Base-by-base conservation (phyloP, 257 asterid genomes). In the Gentiana straminea region DNA sequence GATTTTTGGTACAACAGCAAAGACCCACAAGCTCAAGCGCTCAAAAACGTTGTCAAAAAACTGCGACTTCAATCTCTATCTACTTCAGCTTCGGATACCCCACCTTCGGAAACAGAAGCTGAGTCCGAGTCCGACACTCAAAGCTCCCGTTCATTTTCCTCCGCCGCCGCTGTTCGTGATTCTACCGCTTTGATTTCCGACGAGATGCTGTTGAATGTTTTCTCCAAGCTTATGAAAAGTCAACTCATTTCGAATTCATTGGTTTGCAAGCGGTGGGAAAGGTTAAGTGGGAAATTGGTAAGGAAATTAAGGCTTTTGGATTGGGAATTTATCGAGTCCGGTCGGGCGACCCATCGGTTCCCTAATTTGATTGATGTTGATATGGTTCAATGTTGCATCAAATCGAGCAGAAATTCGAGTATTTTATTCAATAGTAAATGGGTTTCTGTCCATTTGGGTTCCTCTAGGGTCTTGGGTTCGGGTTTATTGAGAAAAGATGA, bases 311-410 rank as follows among this genome's bases (percentile, higher is more conserved):
- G 64, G 86, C 59, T 91, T 24, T 60, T 79, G 66, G 95, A 91
- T 59, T 91, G 98, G 98, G 98, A 84, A 56, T 87, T 84, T 69
- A 53, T 91, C 62, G 93, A 87, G 54, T 91, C 95, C 24, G 98
- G 97, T 62, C 85, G 95, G 75, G 70, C 80, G 11, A 59, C 64
- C 56, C 81, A 64, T 60, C 72, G 98, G 58, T 91, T 87, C 62
- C 95, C 96, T 0, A 73, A 89, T 69, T 76, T 91, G 67, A 64
- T 75, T 35, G 89, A 91, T 57, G 70, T 87, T 51, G 81, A 80
- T 59, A 52, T 86, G 43, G 79, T 67, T 51, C 78, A 67, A 13
- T 78, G 82, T 24, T 69, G 84, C 24, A 63, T 89, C 7, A 57
- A 32, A 38, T 76, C 63, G 0, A 73, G 72, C 67, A 55, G 86